Base-by-base conservation (phyloP, 148 eudicot species). In the Silene uniflora region DNA sequence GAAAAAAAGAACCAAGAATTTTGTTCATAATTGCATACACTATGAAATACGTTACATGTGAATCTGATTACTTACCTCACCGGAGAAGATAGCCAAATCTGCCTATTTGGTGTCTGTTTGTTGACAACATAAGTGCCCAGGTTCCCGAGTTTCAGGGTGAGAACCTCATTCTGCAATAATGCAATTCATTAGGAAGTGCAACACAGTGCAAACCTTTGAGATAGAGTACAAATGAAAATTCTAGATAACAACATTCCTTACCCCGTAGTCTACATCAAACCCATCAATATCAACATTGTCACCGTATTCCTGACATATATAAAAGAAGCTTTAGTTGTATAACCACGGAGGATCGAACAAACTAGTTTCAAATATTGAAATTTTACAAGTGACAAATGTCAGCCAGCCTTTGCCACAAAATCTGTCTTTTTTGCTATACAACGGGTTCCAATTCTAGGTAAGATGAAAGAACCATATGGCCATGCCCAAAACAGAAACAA, bases 51-150 rank as follows among this genome's bases (percentile, higher is more conserved):
- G 21, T 17, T 14, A 52, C 39, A 62, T 49, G 61, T 10, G 17
- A 68, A 67, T 6, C 42, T 17, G 47, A 39, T 7, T 18, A 70
- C 73, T 59, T 88, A 95, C 98, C 98, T 95, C 77, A 92, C 87
- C 46, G 98, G 98, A 27, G 98, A 95, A 32, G 97, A 95, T 82
- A 95, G 74, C 98, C 98, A 92, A 61, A 95, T 88, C 76, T 95
- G 98, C 68, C 98, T 82, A 75, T 95, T 95, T 69, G 98, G 98
- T 29, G 98, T 88, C 80, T 95, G 98, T 79, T 95, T 95, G 87
- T 95, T 95, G 74, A 95, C 79, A 67, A 95, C 98, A 56, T 89
- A 95, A 59, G 97, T 95, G 75, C 98, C 97, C 79, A 85, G 70
- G 72, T 62, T 59, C 58, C 98, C 98, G 23, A 95, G 96, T 79